Evolutionary conservation across 495 filamentous ascomycete genomes (phyloP), one percentile per base, ranked within the genome.

Genomic region (Emericellopsis terricola): DNA sequence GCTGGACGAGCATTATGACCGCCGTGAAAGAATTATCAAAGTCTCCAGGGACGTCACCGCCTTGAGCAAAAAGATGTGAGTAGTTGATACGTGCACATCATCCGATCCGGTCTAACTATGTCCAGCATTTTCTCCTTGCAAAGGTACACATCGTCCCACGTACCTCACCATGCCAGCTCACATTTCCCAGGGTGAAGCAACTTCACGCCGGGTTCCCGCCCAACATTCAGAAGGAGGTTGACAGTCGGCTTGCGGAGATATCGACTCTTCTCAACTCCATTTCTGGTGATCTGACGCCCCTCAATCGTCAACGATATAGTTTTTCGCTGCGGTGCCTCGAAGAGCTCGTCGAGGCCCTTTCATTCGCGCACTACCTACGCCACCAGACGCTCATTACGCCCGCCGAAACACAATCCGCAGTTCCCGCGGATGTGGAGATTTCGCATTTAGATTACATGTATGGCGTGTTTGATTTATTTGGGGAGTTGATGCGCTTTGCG

Each of bases 401-500:
- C 15, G 52, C 63, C 0, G 68, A 79, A 37, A 71, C 81, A 0
- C 46, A 53, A 17, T 48, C 46, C 0, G 45, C 55, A 2, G 46
- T 91, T 2, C 65, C 67, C 0, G 48, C 46, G 0, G 60, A 59
- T 6, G 60, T 94, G 27, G 45, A 53, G 10, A 50, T 81, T n/a
- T 81, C 81, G 3, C 64, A 71, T 17, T 74, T 86, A 7, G 89
- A 97, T 51, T 96, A 93, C 48, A 44, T 94, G 17, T 77, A 91
- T 39, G 89, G 91, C 4, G 57, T 97, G 6, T 94, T 93, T 43
- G 89, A 97, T 52, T 62, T 94, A 31, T 78, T 79, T 0, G 89
- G 89, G 8, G 89, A 97, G 54, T 65, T 96, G 57, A 97, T 97
- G 89, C 67, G 84, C 19, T 94, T 92, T 53, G 84, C 81, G 0